Evolutionary conservation across 2,329 filamentous ascomycete genomes (phyloP), one percentile per base, ranked within the genome.

Genomic region (Annulohypoxylon truncatum): DNA sequence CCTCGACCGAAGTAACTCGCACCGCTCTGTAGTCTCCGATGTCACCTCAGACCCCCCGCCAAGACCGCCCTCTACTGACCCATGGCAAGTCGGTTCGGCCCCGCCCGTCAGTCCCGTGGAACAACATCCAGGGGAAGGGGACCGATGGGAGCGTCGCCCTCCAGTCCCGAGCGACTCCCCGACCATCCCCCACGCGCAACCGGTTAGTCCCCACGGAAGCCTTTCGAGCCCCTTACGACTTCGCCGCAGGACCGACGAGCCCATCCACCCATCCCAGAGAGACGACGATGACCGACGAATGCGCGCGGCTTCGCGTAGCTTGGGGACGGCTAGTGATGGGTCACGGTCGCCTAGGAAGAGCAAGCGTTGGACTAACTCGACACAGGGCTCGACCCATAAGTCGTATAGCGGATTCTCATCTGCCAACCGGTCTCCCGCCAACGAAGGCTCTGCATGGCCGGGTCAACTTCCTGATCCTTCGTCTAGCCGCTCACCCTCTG

Each of bases 11-110:
- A 71, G 64, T 46, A 72, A 65, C 54, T 74, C 71, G 35, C 71
- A 67, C 46, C 73, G 60, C 63, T 75, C 74, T 12, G 61, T 57
- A 26, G 61, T 68, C 20, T 72, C 69, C 52, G 69, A 74, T 28
- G 63, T 65, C 20, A 70, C 72, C 35, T 74, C 73, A 22, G 74
- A 74, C 48, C 71, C 71, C 24, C 74, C 75, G 20, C 77, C 74
- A 35, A 72, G 71, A 42, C 81, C 80, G 2, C 81, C 82, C 8
- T 81, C 79, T 5, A 64, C 76, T 9, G 80, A 83, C 55, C 82
- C 82, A 5, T 84, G 82, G 82, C 79, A 83, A 61, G 70, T 79
- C 33, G 72, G 72, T 73, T 75, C 55, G 64, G 61, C 56, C 71
- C 74, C 70, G 42, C 74, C 69, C 40, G 48, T 58, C 35, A 70